Base-by-base conservation (phyloP, 2,329 filamentous ascomycete genomes). In the Nectriaceae sp. region DNA sequence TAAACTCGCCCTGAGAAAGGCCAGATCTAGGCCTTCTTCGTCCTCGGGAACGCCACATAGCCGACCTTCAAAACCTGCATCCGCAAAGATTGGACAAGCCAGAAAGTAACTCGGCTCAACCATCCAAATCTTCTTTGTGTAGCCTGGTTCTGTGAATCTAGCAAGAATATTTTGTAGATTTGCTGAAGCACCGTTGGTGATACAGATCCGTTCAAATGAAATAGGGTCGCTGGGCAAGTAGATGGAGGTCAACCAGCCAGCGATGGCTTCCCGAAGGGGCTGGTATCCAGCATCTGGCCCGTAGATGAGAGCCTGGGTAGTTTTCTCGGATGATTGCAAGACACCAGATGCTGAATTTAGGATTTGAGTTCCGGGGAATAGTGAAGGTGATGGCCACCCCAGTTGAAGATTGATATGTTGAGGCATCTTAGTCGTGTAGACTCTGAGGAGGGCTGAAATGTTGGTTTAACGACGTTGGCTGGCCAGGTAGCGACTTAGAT, bases 51-150 rank as follows among this genome's bases (percentile, higher is more conserved):
- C 73, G 3, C 78, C 82, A 39, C 76, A 72, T 56, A 88, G 64
- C 45, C 78, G 79, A 13, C 73, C 74, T 18, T 72, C 70, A 52
- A 87, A 86, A 0, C 84, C 81, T 35, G 76, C 74, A 65, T 89
- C 86, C 40, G 85, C 76, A 55, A 89, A 84, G 18, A 88, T 82
- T 2, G 80, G 74, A 60, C 83, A 85, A 0, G 80, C 83, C 13
- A 88, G 71, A 65, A 84, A 82, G 62, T 88, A 89, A 1, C 79
- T 81, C 3, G 86, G 85, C 26, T 80, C 79, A 1, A 87, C 79
- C 67, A 88, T 77, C 78, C 82, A 89, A 18, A 88, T 71, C 59
- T 77, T 75, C 19, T 79, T 72, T 10, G 86, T 89, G 61, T 80
- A 85, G 2, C 72, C 61, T 1, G 84, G 80, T 61, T 89, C 86